These are phyloP conservation scores for Solanum hybrid DNA, from an alignment of 305 asterid genomes.

Conservation along the genomic window DNA sequence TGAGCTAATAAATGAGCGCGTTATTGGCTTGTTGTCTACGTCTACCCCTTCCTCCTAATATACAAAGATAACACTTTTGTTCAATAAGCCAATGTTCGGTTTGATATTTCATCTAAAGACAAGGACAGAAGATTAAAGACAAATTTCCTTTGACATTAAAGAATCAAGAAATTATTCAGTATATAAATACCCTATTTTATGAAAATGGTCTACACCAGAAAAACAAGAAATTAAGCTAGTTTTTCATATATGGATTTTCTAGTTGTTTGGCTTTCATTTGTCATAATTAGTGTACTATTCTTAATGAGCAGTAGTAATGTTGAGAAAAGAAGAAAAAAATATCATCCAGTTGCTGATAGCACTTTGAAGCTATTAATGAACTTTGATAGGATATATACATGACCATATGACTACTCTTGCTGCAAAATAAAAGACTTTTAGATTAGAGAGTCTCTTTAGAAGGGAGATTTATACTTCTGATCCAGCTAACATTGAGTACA, in stretches of 20 bases:
- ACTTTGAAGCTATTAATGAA: not conserved
- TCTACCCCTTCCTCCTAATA: not conserved
- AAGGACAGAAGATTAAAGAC: not conserved
- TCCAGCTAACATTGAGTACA: too few species aligned
- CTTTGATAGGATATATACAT: not conserved
- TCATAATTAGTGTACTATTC: not conserved
- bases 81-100: not conserved
- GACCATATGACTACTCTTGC: not conserved
- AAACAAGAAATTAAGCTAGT: not conserved
- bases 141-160: not conserved
- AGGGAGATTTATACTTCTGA: too few species aligned
- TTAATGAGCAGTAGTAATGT: not conserved
- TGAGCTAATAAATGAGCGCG: too few species aligned
- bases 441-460: not conserved
- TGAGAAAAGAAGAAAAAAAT: not conserved
- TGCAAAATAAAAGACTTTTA: not conserved
- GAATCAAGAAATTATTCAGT: not conserved
- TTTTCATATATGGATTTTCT: not conserved
- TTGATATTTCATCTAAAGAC: not conserved
- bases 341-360: not conserved
- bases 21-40: not conserved
- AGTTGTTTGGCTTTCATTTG: not conserved
- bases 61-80: not conserved
- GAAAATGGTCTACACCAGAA: not conserved
- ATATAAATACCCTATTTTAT: not conserved